phyloP scores from a whole-genome alignment of 2,329 filamentous ascomycete genomes.

The Esteya vermicola region DNA sequence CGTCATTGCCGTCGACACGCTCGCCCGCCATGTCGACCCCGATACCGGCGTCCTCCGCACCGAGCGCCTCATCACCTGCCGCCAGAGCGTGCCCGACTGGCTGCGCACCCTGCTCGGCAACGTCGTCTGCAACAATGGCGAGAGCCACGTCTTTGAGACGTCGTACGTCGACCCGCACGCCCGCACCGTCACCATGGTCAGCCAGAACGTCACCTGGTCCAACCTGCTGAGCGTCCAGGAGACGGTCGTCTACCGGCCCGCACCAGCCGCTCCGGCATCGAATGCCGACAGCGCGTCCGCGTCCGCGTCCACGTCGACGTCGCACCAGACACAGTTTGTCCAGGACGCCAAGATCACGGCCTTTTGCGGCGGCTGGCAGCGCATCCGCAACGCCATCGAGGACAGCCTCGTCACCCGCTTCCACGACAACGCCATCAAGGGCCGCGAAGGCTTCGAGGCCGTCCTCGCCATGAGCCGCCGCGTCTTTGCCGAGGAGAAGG shows the following conservation, averaged over 20 bases:
- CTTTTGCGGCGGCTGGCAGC: constrained; percentile 91
- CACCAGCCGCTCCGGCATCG: constrained; percentile 10
- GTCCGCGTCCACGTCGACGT: no score
- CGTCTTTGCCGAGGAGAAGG: constrained; percentile 81
- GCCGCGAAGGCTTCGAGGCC: constrained; percentile 86
- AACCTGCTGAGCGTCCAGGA: constrained; percentile 88
- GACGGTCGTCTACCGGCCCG: constrained; percentile 73
- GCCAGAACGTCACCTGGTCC: constrained; percentile 83
- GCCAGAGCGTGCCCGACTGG: constrained; percentile 59
- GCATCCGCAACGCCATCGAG: constrained; percentile 92
- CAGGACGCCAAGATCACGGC: constrained; percentile 91
- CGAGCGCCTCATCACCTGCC: constrained; percentile 48
- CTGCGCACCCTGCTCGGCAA: constrained; percentile 62
- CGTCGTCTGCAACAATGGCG: constrained; percentile 42
- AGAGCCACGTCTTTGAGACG: constrained; percentile 84
- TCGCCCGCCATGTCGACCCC: constrained; percentile 51
- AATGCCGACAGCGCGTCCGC: no score
- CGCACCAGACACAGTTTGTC: constrained; percentile 60
- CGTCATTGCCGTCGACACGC: constrained; percentile 87
- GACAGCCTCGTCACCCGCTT: constrained; percentile 78
- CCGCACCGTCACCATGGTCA: constrained; percentile 92
- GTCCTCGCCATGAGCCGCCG: constrained; percentile 87
- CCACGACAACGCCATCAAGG: constrained; percentile 79
- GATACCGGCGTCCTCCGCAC: constrained; percentile 45
- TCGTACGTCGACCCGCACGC: constrained; percentile 77